These are phyloP conservation scores for Beta vulgaris DNA, from an alignment of 148 eudicot genomes.

Conservation along the genomic window DNA sequence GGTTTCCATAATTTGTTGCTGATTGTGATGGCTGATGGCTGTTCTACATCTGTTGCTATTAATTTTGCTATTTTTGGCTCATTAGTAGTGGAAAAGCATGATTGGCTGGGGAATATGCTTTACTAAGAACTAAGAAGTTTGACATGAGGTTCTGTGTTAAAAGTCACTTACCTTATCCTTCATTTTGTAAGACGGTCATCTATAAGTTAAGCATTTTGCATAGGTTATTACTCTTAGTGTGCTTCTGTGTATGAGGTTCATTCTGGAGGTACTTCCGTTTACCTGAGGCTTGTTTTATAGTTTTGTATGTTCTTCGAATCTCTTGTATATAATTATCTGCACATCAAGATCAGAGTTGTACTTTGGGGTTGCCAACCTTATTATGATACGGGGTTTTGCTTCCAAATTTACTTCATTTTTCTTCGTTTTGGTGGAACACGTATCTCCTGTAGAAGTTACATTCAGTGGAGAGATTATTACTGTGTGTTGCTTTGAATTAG, in stretches of 20 bases:
- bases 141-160: neutral
- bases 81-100: neutral
- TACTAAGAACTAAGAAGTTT: neutral
- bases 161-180: neutral
- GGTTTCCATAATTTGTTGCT: neutral
- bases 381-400: neutral
- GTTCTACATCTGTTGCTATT: neutral
- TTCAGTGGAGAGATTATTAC: too few relatives aligned
- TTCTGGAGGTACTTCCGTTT: neutral
- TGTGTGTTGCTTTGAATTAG: neutral
- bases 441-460: too few relatives aligned
- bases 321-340: neutral
- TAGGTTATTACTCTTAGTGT: neutral
- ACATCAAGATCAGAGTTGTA: neutral
- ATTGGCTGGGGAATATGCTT: neutral
- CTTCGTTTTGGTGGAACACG: too few relatives aligned
- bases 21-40: neutral
- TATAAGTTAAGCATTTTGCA: neutral
- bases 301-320: neutral
- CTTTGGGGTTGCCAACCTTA: neutral
- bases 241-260: neutral
- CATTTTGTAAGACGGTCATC: neutral
- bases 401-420: neutral
- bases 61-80: neutral
- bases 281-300: neutral